Evolutionary conservation across 768 basidiomycete species (phyloP), one percentile per base, ranked within the genome.

Genomic region (Termitomyces eurrhizus): DNA sequence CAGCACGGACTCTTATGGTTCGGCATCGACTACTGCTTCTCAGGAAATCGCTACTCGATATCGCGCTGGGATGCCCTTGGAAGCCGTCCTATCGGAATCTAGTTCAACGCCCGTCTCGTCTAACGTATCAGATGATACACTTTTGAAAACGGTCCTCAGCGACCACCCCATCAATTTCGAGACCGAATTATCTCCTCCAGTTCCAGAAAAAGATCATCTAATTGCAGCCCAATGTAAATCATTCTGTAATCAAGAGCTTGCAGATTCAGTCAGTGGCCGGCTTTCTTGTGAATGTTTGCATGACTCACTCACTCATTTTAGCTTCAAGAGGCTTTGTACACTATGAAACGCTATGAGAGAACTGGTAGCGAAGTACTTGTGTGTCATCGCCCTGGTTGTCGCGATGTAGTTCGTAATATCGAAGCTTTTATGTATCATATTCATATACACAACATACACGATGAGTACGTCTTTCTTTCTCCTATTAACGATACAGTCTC

Each of bases 391-490:
- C 67, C 73, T 37, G 80, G 76, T 35, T 85, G 84, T 66, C 66
- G 66, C 14, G 76, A 83, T 69, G 72, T 74, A 8, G 65, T 85
- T 24, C 68, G 70, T 5, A 71, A 73, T 54, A 73, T 77, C 57
- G 76, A 75, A 62, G 78, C 79, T 21, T 73, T 85, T 52, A 78
- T 77, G 64, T 81, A 74, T 65, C 84, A 84, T 65, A 68, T 84
- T 24, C 82, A 85, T 63, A 81, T 85, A 52, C 84, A 85, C 67
- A 80, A 83, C 63, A 77, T 85, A 36, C 73, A 76, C 36, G 79
- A 82, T 56, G 64, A 70, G 78, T 78, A 59, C 45, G 73, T 69
- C n/a, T 53, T 59, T 50, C 14, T 36, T 13, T 12, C 33, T 58
- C 42, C n/a, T 18, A 55, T 49, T 45, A 29, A 21, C 4, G 11